Evolutionary conservation across 2,329 filamentous ascomycete species (phyloP), one percentile per base, ranked within the genome.

Genomic region (Cucurbitaria berberidis): DNA sequence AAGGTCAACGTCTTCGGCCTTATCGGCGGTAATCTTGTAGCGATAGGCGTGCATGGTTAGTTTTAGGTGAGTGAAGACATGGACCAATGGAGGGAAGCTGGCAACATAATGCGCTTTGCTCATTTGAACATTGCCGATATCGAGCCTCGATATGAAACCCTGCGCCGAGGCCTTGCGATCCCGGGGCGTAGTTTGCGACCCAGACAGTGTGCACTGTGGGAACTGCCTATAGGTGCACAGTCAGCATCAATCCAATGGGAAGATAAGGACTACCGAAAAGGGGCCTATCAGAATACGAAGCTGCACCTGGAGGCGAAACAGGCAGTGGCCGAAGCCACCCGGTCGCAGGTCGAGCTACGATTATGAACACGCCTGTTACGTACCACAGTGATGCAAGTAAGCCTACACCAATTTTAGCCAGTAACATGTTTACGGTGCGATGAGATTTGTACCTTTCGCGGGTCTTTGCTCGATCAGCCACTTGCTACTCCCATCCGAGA

Each of bases 401-500:
- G 24, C 66, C 66, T 61, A 36, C 15, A 29, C 2, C 15, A 36
- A 8, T 35, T 29, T 55, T 39, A 55, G 55, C 34, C 30, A 46
- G 24, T 24, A 21, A 42, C 18, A 18, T 29, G 19, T n/a, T 21
- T 24, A 35, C 21, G n/a, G 47, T 36, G 3, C 30, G 22, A 35
- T 48, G 15, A 18, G 35, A 15, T n/a, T 46, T 62, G 41, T 54
- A 69, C 69, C 68, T 66, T 72, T 74, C 8, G 66, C 67, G 11
- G 73, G 73, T 38, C 73, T 58, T 40, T 75, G 68, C 43, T 74
- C 70, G 26, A 74, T 73, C 2, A 75, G 57, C 66, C 67, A 75
- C 40, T 66, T 69, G 46, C 62, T 67, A 3, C 43, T 44, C 0
- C 55, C 55, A 11, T 59, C 46, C 11, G 51, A 22, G 5, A 41